A percentile compares a stretch with the other conserved stretches of the same genome.
phyloP scores from a whole-genome alignment of 192 early-diverging fungal species.

The Lobosporangium transversale region DNA sequence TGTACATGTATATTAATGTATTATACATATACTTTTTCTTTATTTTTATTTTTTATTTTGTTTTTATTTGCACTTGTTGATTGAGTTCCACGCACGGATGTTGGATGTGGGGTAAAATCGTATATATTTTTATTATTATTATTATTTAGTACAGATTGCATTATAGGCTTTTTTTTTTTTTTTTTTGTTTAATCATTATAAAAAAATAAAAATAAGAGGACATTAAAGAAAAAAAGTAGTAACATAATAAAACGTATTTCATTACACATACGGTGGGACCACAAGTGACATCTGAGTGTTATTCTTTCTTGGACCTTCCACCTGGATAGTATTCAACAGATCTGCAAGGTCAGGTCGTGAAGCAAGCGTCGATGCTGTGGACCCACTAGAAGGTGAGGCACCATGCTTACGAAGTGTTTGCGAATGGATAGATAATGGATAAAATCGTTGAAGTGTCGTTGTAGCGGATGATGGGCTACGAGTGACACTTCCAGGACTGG shows the following conservation, averaged over 20 bases:
- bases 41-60: constrained; percentile 4
- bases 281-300: constrained; percentile 26
- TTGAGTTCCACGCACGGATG: not conserved
- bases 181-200: not conserved
- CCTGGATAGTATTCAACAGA: constrained; percentile 40
- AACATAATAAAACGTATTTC: constrained; percentile 1
- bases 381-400: constrained; percentile 10
- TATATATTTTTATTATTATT: not conserved
- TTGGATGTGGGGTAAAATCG: not conserved
- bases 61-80: not conserved
- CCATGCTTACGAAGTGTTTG: constrained; percentile 37
- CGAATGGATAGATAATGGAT: constrained; percentile 33
- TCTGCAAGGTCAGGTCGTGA: constrained; percentile 43
- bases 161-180: too few species aligned
- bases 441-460: constrained; percentile 8
- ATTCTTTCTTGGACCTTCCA: constrained; percentile 2
- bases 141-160: not conserved
- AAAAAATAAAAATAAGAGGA: not conserved
- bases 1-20: not conserved
- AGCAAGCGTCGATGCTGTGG: constrained; percentile 19
- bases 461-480: not conserved
- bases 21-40: not conserved
- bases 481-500: constrained; percentile 19
- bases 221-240: not conserved
- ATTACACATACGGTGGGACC: constrained; percentile 34